Conservation (phyloP, 208 protist species). For the Leishmania braziliensis region DNA sequence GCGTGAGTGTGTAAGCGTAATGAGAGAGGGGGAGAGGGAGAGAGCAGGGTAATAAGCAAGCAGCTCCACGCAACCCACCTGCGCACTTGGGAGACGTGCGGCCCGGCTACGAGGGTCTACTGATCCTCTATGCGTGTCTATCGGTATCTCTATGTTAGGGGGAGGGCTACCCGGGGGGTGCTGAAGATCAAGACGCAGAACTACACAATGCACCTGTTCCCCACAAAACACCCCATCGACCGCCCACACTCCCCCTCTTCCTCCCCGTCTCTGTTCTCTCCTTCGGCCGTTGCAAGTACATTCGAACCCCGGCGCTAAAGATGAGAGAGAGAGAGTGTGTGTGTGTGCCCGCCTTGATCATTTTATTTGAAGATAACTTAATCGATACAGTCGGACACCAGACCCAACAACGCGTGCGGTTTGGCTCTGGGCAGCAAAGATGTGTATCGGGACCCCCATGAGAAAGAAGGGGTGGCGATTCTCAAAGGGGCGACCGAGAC, state of each 20-base stretch:
- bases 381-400: background rate
- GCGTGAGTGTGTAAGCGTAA: background rate
- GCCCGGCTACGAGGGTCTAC: background rate
- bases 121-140: background rate
- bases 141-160: background rate
- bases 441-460: no score
- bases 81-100: background rate
- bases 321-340: background rate
- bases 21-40: background rate
- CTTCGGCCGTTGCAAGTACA: no score
- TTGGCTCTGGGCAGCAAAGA: no score
- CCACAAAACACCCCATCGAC: background rate
- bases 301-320: background rate
- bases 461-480: no score
- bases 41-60: background rate
- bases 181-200: background rate
- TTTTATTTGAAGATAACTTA: background rate
- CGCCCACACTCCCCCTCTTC: background rate
- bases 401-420: no score
- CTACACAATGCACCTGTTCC: background rate
- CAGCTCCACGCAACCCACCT: background rate
- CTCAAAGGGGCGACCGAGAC: no score
- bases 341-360: no score
- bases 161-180: background rate
- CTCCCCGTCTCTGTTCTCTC: background rate